Evolutionary conservation across 2,329 filamentous ascomycete species (phyloP).

Genomic region (Capronia epimyces): DNA sequence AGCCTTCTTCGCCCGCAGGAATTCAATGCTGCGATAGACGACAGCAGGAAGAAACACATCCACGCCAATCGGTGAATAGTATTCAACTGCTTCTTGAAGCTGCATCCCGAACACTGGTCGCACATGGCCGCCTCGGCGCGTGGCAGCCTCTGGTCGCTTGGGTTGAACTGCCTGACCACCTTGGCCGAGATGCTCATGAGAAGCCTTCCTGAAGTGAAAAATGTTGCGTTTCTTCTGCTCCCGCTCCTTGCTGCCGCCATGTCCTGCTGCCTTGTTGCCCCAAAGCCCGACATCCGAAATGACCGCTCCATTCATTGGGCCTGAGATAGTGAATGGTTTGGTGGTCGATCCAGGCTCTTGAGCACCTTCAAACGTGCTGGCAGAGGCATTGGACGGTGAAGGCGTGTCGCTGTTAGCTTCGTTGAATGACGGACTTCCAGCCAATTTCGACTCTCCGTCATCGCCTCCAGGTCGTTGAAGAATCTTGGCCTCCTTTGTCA

Average conservation of each 20-base stretch:
- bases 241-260: conserved; percentile 57
- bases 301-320: conserved; percentile 72
- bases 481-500: conserved; percentile 28
- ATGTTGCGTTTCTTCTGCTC: conserved; percentile 26
- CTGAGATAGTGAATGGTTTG: conserved; percentile 63
- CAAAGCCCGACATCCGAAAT: conserved; percentile 79
- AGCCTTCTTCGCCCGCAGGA: conserved; percentile 76
- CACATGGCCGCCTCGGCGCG: conserved; percentile 33
- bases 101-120: conserved; percentile 78
- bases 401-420: conserved; percentile 29
- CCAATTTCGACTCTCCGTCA: conserved; percentile 10
- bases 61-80: conserved; percentile 65
- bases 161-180: conserved; percentile 9
- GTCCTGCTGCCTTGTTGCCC: conserved; percentile 62
- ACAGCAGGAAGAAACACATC: conserved; percentile 79
- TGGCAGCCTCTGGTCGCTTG: conserved; percentile 12
- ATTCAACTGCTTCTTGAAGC: conserved; percentile 78
- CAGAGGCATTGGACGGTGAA: conserved; percentile 33
- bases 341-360: conserved; percentile 24
- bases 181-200: conserved; percentile 21
- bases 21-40: conserved; percentile 92
- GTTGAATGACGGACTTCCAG: conserved; percentile 9
- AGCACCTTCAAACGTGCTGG: conserved; percentile 31
- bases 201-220: conserved; percentile 27
- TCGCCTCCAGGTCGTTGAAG: conserved; percentile 7